These are phyloP conservation scores for Saturnispora kantuleensis DNA, from an alignment of 805 yeast species.

Conservation along the genomic window DNA sequence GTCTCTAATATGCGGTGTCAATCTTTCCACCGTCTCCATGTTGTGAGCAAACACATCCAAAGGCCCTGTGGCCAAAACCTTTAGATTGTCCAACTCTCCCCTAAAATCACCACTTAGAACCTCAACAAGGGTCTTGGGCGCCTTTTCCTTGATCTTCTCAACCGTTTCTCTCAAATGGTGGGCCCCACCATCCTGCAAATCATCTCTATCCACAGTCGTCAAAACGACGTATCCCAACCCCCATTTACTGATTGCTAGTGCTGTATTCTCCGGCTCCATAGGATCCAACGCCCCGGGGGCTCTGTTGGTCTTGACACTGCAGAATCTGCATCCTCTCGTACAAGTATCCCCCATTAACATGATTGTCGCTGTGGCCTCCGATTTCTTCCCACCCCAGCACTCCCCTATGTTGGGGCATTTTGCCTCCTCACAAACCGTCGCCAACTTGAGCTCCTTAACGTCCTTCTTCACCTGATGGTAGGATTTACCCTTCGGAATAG, in stretches of 20 bases:
- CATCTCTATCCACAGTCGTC: conserved; percentile 97
- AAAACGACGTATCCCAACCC: conserved; percentile 95
- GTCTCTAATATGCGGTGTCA: conserved; percentile 93
- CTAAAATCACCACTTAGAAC: conserved; percentile 91
- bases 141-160: conserved; percentile 67
- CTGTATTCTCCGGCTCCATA: conserved; percentile 94
- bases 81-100: conserved; percentile 78
- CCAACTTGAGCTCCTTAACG: conserved; percentile 74
- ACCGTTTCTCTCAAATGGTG: conserved; percentile 87
- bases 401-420: conserved; percentile 99
- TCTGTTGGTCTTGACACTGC: conserved; percentile 91
- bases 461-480: conserved; percentile 76
- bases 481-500: conserved; percentile 90
- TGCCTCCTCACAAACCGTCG: conserved; percentile 98
- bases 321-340: conserved; percentile 97
- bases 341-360: conserved; percentile 98
- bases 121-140: conserved; percentile 88
- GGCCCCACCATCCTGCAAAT: conserved; percentile 87
- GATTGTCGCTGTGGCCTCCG: conserved; percentile 93
- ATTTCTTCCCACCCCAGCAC: conserved; percentile 97
- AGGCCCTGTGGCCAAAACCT: conserved; percentile 73
- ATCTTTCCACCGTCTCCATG: conserved; percentile 88
- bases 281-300: conserved; percentile 87
- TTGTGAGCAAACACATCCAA: conserved; percentile 96
- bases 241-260: conserved; percentile 96